Percentiles rank a stretch among this genome's conserved stretches.
phyloP scores from a whole-genome alignment of 2,329 filamentous ascomycete genomes.

The Fusarium illudens region DNA sequence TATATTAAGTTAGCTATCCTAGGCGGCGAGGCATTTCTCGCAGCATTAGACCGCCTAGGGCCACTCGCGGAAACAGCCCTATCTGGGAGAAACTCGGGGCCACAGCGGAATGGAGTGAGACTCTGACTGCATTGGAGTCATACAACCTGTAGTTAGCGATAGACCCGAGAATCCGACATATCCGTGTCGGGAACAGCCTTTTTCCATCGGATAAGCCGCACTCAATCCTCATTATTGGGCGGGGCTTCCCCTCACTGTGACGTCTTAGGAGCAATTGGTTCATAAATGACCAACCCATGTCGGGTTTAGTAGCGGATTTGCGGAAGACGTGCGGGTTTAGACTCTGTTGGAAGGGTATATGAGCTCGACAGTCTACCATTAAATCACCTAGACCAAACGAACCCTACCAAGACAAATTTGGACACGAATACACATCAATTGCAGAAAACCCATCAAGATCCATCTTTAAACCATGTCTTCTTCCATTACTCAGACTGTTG shows the following conservation, averaged over 20 bases:
- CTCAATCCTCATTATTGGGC: neutral
- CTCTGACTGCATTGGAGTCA: too few relatives aligned
- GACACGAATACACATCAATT: neutral
- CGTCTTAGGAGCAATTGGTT: neutral
- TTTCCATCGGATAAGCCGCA: neutral
- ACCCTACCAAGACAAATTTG: neutral
- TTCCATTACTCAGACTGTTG: neutral
- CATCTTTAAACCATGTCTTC: neutral
- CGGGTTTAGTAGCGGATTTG: neutral
- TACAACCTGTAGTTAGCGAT: neutral
- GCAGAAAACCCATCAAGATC: neutral
- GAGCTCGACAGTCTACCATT: neutral
- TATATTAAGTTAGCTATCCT: too few relatives aligned
- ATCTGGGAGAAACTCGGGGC: too few relatives aligned
- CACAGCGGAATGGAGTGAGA: too few relatives aligned
- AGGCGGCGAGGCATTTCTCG: too few relatives aligned
- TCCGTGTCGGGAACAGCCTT: neutral
- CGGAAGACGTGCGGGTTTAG: neutral
- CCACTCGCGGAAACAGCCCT: too few relatives aligned
- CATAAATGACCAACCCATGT: neutral
- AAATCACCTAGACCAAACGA: neutral
- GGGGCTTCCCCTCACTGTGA: neutral
- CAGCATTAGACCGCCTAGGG: too few relatives aligned
- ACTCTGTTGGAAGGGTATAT: neutral
- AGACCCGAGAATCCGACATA: neutral